Conservation (phyloP, 345 rosid genomes). For the Gossypium turneri region DNA sequence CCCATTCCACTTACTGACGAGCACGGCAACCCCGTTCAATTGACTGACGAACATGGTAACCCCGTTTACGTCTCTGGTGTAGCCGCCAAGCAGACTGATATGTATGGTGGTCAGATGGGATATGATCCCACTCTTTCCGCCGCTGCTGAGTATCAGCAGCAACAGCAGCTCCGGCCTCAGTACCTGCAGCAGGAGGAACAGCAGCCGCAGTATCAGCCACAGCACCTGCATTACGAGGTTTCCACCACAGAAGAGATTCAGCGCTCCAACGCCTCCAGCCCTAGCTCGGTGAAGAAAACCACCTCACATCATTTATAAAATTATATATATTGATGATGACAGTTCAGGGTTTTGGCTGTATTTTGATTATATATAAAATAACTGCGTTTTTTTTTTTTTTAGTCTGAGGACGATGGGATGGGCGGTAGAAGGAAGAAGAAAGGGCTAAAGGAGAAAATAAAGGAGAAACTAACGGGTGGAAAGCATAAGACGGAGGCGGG, state of each 20-base stretch:
- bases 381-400: background rate
- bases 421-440: slow-evolving; percentile 88
- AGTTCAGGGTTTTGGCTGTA: background rate
- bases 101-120: slow-evolving; percentile 6
- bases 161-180: background rate
- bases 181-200: background rate
- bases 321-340: background rate
- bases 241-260: slow-evolving; percentile 26
- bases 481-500: slow-evolving; percentile 8
- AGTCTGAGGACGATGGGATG: slow-evolving; percentile 76
- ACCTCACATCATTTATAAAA: too few relatives aligned
- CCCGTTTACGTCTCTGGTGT: slow-evolving; percentile 58
- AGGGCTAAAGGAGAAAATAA: slow-evolving; percentile 34
- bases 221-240: background rate
- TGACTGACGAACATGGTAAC: slow-evolving; percentile 60
- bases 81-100: slow-evolving; percentile 23
- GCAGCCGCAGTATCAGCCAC: background rate
- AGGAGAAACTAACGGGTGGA: background rate
- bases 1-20: slow-evolving; percentile 48
- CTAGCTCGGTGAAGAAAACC: slow-evolving; percentile 41
- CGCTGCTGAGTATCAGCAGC: background rate
- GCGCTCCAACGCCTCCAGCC: slow-evolving; percentile 43
- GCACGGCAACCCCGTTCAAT: slow-evolving; percentile 45
- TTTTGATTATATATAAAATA: background rate
- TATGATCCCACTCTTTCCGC: background rate